Evolutionary conservation across 2,329 filamentous ascomycete genomes (phyloP).

Genomic region (Arachnomyces sp.): DNA sequence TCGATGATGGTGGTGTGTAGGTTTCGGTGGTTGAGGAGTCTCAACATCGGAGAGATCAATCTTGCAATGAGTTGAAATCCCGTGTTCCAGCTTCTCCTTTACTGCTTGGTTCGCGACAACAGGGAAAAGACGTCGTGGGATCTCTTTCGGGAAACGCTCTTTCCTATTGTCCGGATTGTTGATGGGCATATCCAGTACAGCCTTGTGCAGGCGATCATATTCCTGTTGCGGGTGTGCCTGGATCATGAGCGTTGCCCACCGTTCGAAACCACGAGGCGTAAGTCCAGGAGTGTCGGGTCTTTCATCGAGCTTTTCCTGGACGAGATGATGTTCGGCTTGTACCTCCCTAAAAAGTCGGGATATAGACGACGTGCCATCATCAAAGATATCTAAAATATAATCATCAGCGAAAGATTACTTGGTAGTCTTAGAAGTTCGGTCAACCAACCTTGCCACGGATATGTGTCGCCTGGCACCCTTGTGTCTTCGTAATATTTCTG

Average conservation of each 20-base stretch:
- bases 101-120: slow-evolving; percentile 47
- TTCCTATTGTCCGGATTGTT: slow-evolving; percentile 55
- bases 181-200: slow-evolving; percentile 64
- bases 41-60: slow-evolving; percentile 37
- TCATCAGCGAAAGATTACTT: slow-evolving; percentile 10
- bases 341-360: slow-evolving; percentile 50
- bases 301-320: slow-evolving; percentile 46
- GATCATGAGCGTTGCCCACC: slow-evolving; percentile 65
- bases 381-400: slow-evolving; percentile 43
- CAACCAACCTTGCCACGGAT: slow-evolving; percentile 57
- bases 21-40: slow-evolving; percentile 28
- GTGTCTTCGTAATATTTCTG: slow-evolving; percentile 63
- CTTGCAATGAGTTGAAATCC: slow-evolving; percentile 47
- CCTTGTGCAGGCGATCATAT: slow-evolving; percentile 58
- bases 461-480: slow-evolving; percentile 54
- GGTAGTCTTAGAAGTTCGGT: neutral
- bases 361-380: slow-evolving; percentile 45
- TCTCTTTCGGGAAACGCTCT: slow-evolving; percentile 69
- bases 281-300: slow-evolving; percentile 55
- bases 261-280: slow-evolving; percentile 58
- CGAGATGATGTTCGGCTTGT: slow-evolving; percentile 54
- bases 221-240: slow-evolving; percentile 70
- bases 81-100: slow-evolving; percentile 53
- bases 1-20: slow-evolving; percentile 18
- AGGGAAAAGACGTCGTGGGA: slow-evolving; percentile 67